Percentiles rank a stretch among this genome's conserved stretches.
Conservation (phyloP, 495 filamentous ascomycete species). For the Podospora australis region DNA sequence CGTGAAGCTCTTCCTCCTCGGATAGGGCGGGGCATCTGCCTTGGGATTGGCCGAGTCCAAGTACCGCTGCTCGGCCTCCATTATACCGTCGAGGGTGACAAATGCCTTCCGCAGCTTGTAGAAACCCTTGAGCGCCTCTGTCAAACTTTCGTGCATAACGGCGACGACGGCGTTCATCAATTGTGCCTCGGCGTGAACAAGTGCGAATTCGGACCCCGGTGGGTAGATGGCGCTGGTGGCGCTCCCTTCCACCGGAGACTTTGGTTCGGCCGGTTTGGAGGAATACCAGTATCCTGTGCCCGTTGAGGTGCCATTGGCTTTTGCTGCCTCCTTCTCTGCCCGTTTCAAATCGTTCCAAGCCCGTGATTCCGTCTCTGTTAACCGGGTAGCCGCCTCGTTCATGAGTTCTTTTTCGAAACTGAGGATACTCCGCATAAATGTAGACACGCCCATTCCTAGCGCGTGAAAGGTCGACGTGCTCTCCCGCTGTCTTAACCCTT, state of each 20-base stretch:
- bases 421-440: constrained; percentile 78
- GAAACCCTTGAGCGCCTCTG: constrained; percentile 85
- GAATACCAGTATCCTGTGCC: constrained; percentile 21
- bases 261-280: constrained; percentile 4
- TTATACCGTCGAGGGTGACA: constrained; percentile 70
- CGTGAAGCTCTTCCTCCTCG: constrained; percentile 13
- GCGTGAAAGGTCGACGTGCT: constrained; percentile 87
- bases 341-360: constrained; percentile 74
- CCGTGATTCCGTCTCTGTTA: constrained; percentile 70
- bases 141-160: constrained; percentile 86
- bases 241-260: constrained; percentile 9
- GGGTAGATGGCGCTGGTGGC: constrained; percentile 57
- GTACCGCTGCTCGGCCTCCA: constrained; percentile 40
- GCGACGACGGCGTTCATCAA: constrained; percentile 85
- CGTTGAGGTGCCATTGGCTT: constrained; percentile 11
- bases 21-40: neutral
- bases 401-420: constrained; percentile 96
- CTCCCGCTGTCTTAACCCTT: constrained; percentile 58
- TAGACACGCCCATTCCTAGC: constrained; percentile 73
- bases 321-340: constrained; percentile 52
- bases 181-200: constrained; percentile 69
- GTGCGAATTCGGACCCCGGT: constrained; percentile 75
- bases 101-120: constrained; percentile 91
- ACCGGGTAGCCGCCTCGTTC: constrained; percentile 68
- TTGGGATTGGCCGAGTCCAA: constrained; percentile 21